Evolutionary conservation across 2,329 filamentous ascomycete genomes (phyloP), one percentile per base, ranked within the genome.

Genomic region (Hypomyces perniciosus): DNA sequence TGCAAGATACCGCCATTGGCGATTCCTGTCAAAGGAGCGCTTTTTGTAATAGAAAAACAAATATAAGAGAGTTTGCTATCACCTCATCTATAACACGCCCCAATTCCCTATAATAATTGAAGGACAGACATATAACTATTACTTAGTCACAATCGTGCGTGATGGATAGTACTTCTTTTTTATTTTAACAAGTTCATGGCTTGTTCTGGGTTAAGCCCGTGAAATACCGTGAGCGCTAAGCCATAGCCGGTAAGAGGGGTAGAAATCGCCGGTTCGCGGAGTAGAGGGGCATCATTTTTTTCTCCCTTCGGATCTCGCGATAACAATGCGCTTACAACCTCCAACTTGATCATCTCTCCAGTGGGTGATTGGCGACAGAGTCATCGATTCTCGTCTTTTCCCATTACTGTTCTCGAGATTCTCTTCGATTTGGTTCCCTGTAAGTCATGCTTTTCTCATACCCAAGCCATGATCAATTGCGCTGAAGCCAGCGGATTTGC

Each of bases 231-330:
- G 33, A n/a, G 27, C 44, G 54, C 65, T 67, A 68, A 55, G 29
- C 65, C 56, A 2, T 13, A 61, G 46, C 5, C 8, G 52, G 66
- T 59, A 67, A 59, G 66, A 66, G 65, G 66, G 65, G 65, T 56
- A 62, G 31, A 26, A 13, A 30, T 34, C 45, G 51, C 51, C 46
- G 49, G 47, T 42, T 33, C 35, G 39, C 50, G 50, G 50, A 47
- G 44, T 39, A 42, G 48, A 51, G 38, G 48, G 42, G 44, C 50
- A 40, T 47, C 50, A 13, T 50, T 53, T 53, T 53, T 46, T 45
- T 33, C 28, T 38, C 20, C 12, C 35, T 40, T 35, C 26, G n/a
- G 12, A 27, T 45, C 30, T 26, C 46, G 27, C 29, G 27, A 31
- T 44, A 10, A 28, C 26, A 42, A 42, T 42, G 40, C 20, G 20